phyloP scores from a whole-genome alignment of 176 grass and related monocot genomes.

The Carex myosuroides region DNA sequence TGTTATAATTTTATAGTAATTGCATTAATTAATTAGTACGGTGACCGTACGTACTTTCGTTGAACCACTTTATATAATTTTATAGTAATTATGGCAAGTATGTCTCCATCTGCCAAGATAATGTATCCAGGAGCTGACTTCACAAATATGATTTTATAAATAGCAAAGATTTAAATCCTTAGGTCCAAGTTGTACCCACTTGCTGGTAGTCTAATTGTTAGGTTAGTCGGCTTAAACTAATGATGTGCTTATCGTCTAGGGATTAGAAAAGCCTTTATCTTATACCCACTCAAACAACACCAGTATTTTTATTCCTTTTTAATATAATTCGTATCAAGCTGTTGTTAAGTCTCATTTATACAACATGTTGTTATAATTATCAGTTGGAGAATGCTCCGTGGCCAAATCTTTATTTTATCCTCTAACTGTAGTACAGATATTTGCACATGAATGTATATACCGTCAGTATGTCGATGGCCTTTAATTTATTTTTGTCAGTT shows the following conservation, averaged over 20 bases:
- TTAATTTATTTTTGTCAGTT: too few species aligned
- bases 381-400: too few species aligned
- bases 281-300: background rate
- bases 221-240: background rate
- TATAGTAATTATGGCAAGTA: background rate
- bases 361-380: too few species aligned
- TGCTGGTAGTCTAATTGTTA: background rate
- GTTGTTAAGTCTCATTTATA: background rate
- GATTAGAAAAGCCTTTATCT: background rate
- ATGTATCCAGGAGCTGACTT: background rate
- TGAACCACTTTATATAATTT: background rate
- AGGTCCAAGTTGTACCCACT: background rate
- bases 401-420: too few species aligned
- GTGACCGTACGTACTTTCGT: background rate
- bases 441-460: too few species aligned
- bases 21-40: constrained; percentile 1
- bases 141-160: background rate
- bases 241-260: background rate
- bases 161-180: background rate
- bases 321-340: background rate
- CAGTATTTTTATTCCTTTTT: background rate
- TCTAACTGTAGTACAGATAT: too few species aligned
- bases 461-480: too few species aligned
- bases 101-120: constrained; percentile 6
- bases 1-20: too few species aligned